Conservation (phyloP, 2,329 filamentous ascomycete genomes). For the Dissoconium aciculare region DNA sequence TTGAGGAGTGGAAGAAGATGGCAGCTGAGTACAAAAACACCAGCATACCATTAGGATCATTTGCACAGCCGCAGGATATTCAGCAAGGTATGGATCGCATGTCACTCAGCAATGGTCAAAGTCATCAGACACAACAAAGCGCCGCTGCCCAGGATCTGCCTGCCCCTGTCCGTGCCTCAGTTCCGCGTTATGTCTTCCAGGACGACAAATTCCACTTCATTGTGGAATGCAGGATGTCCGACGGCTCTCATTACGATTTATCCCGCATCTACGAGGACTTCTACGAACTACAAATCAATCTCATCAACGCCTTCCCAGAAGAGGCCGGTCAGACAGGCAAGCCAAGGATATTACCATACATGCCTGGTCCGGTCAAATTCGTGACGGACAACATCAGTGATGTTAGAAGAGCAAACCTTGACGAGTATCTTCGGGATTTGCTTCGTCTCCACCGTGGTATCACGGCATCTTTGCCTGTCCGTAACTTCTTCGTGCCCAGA, state of each 20-base stretch:
- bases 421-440: slow-evolving; percentile 89
- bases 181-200: slow-evolving; percentile 86
- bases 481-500: slow-evolving; percentile 78
- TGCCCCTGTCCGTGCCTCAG: slow-evolving; percentile 67
- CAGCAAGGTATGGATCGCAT: slow-evolving; percentile 55
- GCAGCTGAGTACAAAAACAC: slow-evolving; percentile 98
- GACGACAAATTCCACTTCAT: slow-evolving; percentile 99
- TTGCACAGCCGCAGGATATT: slow-evolving; percentile 34
- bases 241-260: slow-evolving; percentile 82
- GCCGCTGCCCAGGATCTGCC: slow-evolving; percentile 32
- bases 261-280: slow-evolving; percentile 96
- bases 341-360: slow-evolving; percentile 78
- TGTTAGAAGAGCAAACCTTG: slow-evolving; percentile 77
- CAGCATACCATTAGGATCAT: slow-evolving; percentile 84
- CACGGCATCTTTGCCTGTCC: slow-evolving; percentile 66
- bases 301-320: slow-evolving; percentile 78
- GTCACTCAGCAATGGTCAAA: slow-evolving; percentile 47
- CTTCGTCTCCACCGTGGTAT: slow-evolving; percentile 74
- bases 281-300: slow-evolving; percentile 93
- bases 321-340: slow-evolving; percentile 72
- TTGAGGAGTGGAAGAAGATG: slow-evolving; percentile 99
- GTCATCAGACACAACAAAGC: slow-evolving; percentile 20
- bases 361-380: slow-evolving; percentile 95
- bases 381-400: slow-evolving; percentile 97
- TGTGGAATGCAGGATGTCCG: slow-evolving; percentile 79